Conservation (phyloP, 108 stramenopile genomes). For the Asterionellopsis glacialis region DNA sequence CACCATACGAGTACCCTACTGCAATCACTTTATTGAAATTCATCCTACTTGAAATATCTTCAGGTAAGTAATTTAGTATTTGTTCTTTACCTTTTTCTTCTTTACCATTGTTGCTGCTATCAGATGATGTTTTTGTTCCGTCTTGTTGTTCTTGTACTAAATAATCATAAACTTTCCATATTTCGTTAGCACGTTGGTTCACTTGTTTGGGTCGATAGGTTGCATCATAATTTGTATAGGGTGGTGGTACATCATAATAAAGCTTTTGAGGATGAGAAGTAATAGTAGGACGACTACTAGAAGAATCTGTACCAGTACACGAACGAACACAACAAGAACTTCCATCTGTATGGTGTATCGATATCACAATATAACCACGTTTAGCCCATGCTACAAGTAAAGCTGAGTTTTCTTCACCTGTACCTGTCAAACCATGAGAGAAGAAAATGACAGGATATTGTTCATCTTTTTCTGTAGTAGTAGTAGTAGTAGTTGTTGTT, state of each 20-base stretch:
- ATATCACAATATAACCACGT: constrained; percentile 43
- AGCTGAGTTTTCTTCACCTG: constrained; percentile 48
- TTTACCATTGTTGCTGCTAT: no score
- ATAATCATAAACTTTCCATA: constrained; percentile 15
- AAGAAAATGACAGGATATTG: constrained; percentile 45
- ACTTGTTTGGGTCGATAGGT: constrained; percentile 42
- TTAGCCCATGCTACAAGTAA: constrained; percentile 41
- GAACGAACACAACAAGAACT: constrained; percentile 37
- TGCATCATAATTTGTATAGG: constrained; percentile 32
- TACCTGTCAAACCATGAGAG: constrained; percentile 56
- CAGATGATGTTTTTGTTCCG: no score
- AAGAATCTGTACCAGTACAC: constrained; percentile 29
- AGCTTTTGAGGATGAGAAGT: background rate
- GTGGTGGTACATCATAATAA: constrained; percentile 39
- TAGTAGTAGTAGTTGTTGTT: no score
- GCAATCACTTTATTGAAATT: constrained; percentile 9
- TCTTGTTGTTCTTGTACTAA: no score
- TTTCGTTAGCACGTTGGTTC: constrained; percentile 23
- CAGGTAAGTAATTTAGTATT: no score
- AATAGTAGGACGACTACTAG: no score
- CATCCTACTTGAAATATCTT: no score
- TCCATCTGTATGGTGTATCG: constrained; percentile 54
- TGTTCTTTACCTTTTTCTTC: no score
- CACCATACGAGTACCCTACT: constrained; percentile 55
- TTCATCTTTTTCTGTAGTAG: no score